phyloP scores from a whole-genome alignment of 2,329 filamentous ascomycete genomes.

The Paracoccidioides lutzii region DNA sequence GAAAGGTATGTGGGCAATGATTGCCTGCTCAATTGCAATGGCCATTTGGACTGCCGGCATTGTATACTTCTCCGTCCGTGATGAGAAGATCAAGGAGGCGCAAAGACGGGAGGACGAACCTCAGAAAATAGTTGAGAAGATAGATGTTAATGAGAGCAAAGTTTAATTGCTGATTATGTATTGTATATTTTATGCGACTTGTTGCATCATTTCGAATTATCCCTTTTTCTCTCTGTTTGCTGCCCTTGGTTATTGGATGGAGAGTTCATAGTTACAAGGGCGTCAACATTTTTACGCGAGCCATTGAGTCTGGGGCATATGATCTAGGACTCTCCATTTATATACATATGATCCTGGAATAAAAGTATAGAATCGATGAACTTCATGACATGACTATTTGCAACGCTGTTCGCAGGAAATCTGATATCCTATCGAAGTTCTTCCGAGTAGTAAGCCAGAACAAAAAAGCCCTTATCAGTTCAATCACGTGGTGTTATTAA shows the following conservation, averaged over 20 bases:
- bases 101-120: not conserved
- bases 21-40: conserved; percentile 48
- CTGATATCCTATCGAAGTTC: too few species aligned
- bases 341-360: too few species aligned
- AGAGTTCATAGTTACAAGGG: too few species aligned
- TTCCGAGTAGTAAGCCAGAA: too few species aligned
- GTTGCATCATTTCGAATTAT: not conserved
- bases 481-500: not conserved
- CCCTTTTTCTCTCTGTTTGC: not conserved
- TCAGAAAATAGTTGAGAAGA: not conserved
- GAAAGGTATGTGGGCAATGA: conserved; percentile 64
- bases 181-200: not conserved
- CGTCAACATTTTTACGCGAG: too few species aligned
- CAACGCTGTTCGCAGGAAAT: too few species aligned
- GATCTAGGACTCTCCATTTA: too few species aligned
- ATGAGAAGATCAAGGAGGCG: conserved; percentile 6
- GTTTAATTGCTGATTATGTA: not conserved
- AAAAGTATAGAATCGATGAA: too few species aligned
- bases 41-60: conserved; percentile 41
- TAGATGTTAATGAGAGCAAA: not conserved
- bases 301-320: too few species aligned
- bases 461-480: not conserved
- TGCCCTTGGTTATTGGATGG: too few species aligned
- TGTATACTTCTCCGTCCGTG: conserved; percentile 7
- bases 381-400: too few species aligned